Percentiles rank a stretch among this genome's conserved stretches.
These are phyloP conservation scores for Parietichytrium sp. DNA, from an alignment of 108 stramenopile species.

Conservation along the genomic window DNA sequence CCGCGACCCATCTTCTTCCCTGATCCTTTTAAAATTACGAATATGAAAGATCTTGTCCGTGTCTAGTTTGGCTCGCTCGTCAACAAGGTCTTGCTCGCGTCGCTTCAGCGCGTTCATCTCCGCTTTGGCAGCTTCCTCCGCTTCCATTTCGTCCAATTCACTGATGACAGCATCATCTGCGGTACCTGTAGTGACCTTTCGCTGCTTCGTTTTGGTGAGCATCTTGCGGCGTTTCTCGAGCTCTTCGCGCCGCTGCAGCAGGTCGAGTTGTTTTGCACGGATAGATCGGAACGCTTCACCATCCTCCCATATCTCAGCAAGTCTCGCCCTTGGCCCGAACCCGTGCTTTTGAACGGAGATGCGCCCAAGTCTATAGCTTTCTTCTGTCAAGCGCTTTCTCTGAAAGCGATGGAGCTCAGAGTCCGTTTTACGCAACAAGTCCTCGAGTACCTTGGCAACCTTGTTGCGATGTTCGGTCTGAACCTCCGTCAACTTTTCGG, in stretches of 20 bases:
- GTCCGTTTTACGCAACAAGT: conserved; percentile 11
- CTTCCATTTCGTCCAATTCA: neutral
- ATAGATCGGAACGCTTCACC: conserved; percentile 12
- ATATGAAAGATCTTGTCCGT: conserved; percentile 12
- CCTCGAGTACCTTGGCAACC: conserved; percentile 29
- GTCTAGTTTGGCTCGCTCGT: neutral
- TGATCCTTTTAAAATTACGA: neutral
- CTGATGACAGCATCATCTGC: neutral
- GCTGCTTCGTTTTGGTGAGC: neutral
- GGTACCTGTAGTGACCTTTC: neutral
- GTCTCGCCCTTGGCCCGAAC: conserved; percentile 22
- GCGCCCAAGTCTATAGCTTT: neutral
- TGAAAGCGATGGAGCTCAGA: neutral
- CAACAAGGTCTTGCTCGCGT: conserved; percentile 16
- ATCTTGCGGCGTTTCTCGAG: neutral
- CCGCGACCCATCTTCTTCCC: conserved; percentile 1
- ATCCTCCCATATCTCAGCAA: conserved; percentile 29
- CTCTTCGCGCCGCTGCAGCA: conserved; percentile 9
- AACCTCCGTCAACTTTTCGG: no score
- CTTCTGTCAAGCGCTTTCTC: neutral
- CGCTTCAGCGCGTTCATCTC: conserved; percentile 24
- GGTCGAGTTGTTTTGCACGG: neutral
- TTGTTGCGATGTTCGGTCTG: neutral
- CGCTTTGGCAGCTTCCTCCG: conserved; percentile 16
- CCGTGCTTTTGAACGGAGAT: neutral